Evolutionary conservation across 805 yeast species (phyloP).

Genomic region (Metschnikowia koreensis): DNA sequence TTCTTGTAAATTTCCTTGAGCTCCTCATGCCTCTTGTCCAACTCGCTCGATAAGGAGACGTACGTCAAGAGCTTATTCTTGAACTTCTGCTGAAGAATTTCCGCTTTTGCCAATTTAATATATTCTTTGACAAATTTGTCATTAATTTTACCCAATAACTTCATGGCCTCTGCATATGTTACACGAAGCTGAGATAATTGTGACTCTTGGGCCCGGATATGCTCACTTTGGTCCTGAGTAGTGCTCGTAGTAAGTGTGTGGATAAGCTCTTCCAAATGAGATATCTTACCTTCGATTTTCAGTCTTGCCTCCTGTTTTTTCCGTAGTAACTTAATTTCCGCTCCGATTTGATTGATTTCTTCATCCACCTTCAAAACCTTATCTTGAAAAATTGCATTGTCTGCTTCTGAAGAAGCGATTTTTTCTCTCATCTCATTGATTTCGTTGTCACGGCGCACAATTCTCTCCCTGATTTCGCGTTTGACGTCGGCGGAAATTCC

Average conservation of each 20-base stretch:
- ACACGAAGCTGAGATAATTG: slow-evolving; percentile 24
- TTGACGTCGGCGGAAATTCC: slow-evolving; percentile 30
- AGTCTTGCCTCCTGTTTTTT: slow-evolving; percentile 27
- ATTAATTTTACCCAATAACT: slow-evolving; percentile 20
- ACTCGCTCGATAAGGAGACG: slow-evolving; percentile 23
- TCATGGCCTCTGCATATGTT: slow-evolving; percentile 19
- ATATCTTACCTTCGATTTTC: slow-evolving; percentile 28
- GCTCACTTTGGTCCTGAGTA: slow-evolving; percentile 43
- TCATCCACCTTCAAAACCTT: slow-evolving; percentile 7
- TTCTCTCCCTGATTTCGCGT: slow-evolving; percentile 18
- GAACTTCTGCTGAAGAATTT: slow-evolving; percentile 12
- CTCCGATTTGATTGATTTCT: slow-evolving; percentile 13
- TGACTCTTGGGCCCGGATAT: slow-evolving; percentile 32
- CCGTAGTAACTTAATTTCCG: slow-evolving; percentile 24
- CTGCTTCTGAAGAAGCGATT: slow-evolving; percentile 5
- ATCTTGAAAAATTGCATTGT: slow-evolving; percentile 4
- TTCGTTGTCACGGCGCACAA: slow-evolving; percentile 15
- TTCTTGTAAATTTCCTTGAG: slow-evolving; percentile 32
- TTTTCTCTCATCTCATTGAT: slow-evolving; percentile 15
- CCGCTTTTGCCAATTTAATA: slow-evolving; percentile 13
- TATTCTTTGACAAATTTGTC: slow-evolving; percentile 7
- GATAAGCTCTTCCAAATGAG: slow-evolving; percentile 12
- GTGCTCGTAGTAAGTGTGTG: slow-evolving; percentile 12
- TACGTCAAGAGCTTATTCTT: slow-evolving; percentile 17
- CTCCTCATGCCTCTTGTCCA: slow-evolving; percentile 25